Evolutionary conservation across 2,329 filamentous ascomycete genomes (phyloP).

Genomic region (Chrysoporthe deuterocubensis): DNA sequence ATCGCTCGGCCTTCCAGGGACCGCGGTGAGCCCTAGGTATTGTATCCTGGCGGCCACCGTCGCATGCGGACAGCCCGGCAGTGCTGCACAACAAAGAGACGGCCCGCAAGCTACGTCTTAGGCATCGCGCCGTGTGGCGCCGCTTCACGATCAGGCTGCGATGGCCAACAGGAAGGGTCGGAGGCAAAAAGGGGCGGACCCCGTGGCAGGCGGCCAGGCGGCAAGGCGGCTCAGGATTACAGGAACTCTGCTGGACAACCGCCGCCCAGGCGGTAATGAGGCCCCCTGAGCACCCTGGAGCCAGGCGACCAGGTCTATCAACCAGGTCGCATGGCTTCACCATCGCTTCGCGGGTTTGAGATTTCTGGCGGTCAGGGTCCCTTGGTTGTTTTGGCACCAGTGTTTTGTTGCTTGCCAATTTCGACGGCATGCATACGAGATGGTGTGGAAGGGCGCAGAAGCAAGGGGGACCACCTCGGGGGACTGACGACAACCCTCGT

Average conservation of each 20-base stretch:
- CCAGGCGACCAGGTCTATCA: conserved; percentile 14
- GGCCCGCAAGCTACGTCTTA: neutral
- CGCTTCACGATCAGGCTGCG: neutral
- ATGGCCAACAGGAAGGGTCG: neutral
- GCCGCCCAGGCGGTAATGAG: neutral
- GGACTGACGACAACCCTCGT: conserved; percentile 9
- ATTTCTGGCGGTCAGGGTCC: conserved; percentile 20
- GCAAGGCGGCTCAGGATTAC: conserved; percentile 14
- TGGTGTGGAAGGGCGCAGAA: conserved; percentile 11
- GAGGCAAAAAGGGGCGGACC: neutral
- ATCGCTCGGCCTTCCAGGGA: neutral
- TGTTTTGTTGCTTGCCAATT: conserved; percentile 12
- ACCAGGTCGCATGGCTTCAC: conserved; percentile 18
- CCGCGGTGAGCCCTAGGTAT: too few species aligned
- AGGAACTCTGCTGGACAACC: conserved; percentile 9
- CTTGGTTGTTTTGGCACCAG: neutral
- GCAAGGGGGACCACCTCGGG: conserved; percentile 13
- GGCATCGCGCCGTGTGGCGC: neutral
- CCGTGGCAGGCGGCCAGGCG: conserved; percentile 3
- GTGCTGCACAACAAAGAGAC: conserved; percentile 6
- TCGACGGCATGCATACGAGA: conserved; percentile 8
- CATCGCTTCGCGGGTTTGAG: conserved; percentile 15
- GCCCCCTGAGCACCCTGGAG: conserved; percentile 15
- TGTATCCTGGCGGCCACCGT: neutral
- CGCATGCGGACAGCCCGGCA: conserved; percentile 2